These are phyloP conservation scores for Aspergillus viridinutans DNA, from an alignment of 2,329 filamentous ascomycete species.

Conservation along the genomic window DNA sequence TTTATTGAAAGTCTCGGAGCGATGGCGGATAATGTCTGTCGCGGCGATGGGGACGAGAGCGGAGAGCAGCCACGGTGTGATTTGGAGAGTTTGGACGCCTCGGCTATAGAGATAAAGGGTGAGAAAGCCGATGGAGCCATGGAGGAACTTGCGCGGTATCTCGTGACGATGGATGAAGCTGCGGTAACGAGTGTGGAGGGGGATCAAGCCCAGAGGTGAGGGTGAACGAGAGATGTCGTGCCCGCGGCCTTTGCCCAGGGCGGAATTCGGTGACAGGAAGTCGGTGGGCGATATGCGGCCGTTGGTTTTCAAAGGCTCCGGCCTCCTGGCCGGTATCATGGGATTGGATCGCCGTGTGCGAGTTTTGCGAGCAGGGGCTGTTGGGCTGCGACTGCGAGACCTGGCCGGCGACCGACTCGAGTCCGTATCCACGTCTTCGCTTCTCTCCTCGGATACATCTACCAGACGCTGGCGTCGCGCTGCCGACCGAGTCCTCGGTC, in stretches of 20 bases:
- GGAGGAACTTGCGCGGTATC: conserved; percentile 86
- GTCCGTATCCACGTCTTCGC: conserved; percentile 51
- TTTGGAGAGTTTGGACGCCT: conserved; percentile 69
- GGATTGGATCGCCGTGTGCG: conserved; percentile 43
- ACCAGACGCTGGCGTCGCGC: conserved; percentile 53
- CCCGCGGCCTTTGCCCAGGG: conserved; percentile 64
- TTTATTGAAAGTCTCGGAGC: conserved; percentile 74
- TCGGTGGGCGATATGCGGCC: conserved; percentile 36
- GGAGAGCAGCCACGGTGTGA: conserved; percentile 79
- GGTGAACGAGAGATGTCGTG: conserved; percentile 86
- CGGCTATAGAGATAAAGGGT: conserved; percentile 79
- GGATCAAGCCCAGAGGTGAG: conserved; percentile 88
- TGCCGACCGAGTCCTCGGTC: conserved; percentile 72
- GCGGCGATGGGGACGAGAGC: conserved; percentile 79
- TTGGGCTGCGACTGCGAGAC: conserved; percentile 45
- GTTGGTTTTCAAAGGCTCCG: conserved; percentile 33
- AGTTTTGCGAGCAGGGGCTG: conserved; percentile 34
- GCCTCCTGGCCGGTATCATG: conserved; percentile 37
- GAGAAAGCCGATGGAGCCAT: conserved; percentile 95
- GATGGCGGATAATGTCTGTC: conserved; percentile 78
- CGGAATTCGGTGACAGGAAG: conserved; percentile 35
- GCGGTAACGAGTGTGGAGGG: conserved; percentile 88
- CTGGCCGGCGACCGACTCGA: conserved; percentile 59
- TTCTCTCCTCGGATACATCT: conserved; percentile 43
- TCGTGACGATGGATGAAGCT: conserved; percentile 94